Percentiles rank a stretch among this genome's conserved stretches.
phyloP scores from a whole-genome alignment of 345 rosid genomes.

The Adansonia digitata region DNA sequence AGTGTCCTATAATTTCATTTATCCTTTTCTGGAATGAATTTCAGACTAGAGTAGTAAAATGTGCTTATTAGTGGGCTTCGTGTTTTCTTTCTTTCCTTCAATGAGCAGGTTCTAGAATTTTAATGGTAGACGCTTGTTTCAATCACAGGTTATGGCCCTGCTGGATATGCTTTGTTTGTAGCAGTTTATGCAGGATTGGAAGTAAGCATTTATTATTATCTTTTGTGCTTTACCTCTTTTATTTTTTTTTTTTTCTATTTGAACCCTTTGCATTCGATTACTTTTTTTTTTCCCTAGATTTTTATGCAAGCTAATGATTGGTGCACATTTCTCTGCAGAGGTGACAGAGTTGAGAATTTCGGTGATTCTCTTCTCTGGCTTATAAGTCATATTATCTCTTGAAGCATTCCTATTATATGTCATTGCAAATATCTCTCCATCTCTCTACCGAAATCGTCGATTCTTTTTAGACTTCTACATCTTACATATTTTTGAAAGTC shows the following conservation, averaged over 20 bases:
- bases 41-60: background rate
- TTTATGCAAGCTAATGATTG: background rate
- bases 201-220: conserved; percentile 36
- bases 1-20: background rate
- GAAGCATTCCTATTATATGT: background rate
- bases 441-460: background rate
- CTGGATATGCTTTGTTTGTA: conserved; percentile 90
- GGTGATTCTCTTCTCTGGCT: background rate
- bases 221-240: background rate
- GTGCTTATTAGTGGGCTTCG: background rate
- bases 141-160: conserved; percentile 79
- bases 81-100: background rate
- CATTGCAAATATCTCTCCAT: background rate
- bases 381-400: background rate
- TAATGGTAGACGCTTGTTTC: conserved; percentile 10
- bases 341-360: background rate
- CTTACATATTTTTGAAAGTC: background rate
- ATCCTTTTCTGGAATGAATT: background rate
- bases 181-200: conserved; percentile 94
- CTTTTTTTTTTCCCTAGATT: background rate
- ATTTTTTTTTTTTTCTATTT: background rate
- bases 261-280: background rate
- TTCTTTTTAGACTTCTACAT: background rate
- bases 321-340: background rate
- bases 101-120: background rate